These are phyloP conservation scores for Lichtheimia hyalospora DNA, from an alignment of 371 early-diverging fungal species.

Conservation along the genomic window DNA sequence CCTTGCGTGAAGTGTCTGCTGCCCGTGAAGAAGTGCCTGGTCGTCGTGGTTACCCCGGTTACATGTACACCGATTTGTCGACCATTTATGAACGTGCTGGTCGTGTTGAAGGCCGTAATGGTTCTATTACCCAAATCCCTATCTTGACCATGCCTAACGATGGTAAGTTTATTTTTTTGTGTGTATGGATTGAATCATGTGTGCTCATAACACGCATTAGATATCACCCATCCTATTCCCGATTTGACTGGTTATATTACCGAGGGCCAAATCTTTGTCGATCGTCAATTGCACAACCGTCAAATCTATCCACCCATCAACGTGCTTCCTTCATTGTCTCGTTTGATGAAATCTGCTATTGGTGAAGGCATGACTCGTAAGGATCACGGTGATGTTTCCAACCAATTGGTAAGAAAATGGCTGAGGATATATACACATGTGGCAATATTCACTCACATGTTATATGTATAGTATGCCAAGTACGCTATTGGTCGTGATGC, in stretches of 20 bases:
- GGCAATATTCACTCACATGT: background rate
- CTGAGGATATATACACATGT: background rate
- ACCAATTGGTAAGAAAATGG: constrained; percentile 82
- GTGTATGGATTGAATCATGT: background rate
- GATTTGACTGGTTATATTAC: constrained; percentile 99
- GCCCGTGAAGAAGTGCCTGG: constrained; percentile 99
- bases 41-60: constrained; percentile 99
- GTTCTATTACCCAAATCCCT: constrained; percentile 99
- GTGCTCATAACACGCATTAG: constrained; percentile 32
- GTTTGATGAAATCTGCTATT: constrained; percentile 99
- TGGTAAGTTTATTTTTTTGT: constrained; percentile 54
- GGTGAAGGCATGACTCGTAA: constrained; percentile 99
- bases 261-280: constrained; percentile 99
- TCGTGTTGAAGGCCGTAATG: constrained; percentile 99
- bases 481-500: constrained; percentile 99
- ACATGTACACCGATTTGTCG: constrained; percentile 99
- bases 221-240: constrained; percentile 99
- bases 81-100: constrained; percentile 99
- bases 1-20: constrained; percentile 99
- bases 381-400: constrained; percentile 99
- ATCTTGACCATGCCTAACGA: constrained; percentile 99
- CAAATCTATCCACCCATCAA: constrained; percentile 99
- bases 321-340: constrained; percentile 98
- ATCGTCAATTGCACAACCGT: constrained; percentile 99
- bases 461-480: constrained; percentile 88